Percentiles rank a stretch among this genome's conserved stretches.
These are phyloP conservation scores for Phallus indusiatus DNA, from an alignment of 768 basidiomycete genomes.

Conservation along the genomic window DNA sequence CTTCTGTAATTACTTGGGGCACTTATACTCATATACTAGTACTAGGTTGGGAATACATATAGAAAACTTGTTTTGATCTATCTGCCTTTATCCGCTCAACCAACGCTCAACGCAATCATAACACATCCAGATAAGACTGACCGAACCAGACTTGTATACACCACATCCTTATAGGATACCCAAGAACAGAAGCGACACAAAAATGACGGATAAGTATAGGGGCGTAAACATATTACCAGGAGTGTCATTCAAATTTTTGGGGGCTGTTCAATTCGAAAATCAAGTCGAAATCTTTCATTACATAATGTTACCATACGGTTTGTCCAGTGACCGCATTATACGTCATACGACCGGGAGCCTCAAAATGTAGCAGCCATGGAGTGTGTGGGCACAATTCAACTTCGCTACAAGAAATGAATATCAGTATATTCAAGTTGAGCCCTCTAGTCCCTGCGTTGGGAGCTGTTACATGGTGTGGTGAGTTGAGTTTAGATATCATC, in stretches of 20 bases:
- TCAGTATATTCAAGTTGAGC: background rate
- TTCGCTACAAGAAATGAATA: background rate
- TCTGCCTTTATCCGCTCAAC: background rate
- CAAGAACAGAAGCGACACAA: too few relatives aligned
- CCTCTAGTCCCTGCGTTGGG: conserved; percentile 49
- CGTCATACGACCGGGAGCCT: background rate
- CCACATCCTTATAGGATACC: too few relatives aligned
- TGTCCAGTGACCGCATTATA: background rate
- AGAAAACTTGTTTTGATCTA: background rate
- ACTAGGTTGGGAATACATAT: background rate
- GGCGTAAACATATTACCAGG: too few relatives aligned
- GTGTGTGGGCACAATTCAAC: background rate
- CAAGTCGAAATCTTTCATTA: background rate
- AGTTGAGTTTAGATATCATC: conserved; percentile 13
- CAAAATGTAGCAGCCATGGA: too few relatives aligned
- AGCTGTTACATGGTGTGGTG: conserved; percentile 58
- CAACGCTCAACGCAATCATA: too few relatives aligned
- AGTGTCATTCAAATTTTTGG: too few relatives aligned
- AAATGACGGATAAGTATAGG: too few relatives aligned
- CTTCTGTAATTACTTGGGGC: background rate
- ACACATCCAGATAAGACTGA: too few relatives aligned
- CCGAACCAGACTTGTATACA: too few relatives aligned
- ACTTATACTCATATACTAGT: background rate
- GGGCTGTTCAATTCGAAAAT: background rate
- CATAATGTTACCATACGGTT: background rate